Base-by-base conservation (phyloP, 2,329 filamentous ascomycete genomes). In the Trichoderma lentiforme region DNA sequence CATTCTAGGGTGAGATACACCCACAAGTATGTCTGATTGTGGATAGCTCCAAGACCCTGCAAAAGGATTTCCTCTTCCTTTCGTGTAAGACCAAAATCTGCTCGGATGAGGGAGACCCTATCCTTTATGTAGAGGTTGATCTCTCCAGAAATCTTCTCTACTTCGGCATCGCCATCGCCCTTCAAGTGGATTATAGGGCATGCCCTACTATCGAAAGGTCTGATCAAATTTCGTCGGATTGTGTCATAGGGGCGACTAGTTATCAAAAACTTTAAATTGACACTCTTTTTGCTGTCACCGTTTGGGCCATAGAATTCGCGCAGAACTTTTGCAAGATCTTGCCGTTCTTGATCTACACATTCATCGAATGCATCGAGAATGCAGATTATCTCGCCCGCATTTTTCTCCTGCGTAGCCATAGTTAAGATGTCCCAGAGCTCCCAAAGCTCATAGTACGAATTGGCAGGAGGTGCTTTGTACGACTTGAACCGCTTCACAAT, bases 361-460 rank as follows among this genome's bases (percentile, higher is more conserved):
- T 81, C 79, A 76, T 85, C 83, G 3, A 84, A 67, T 5, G 81
- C 82, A 75, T 85, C 83, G 1, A 84, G 62, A 30, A 84, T 70
- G 67, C 79, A 83, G 24, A 83, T 65, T 12, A 82, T 74, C 47
- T 80, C 75, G 1, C 74, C 74, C 0, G 67, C 70, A 77, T 24
- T 18, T 18, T 0, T 9, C 1, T 53, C 26, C 4, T 15, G 39
- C 1, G 62, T 1, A 3, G n/a, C 18, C 62, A 34, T 65, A 1
- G n/a, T 24, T 11, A 65, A 32, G 4, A 65, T 32, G 4, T 51
- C 39, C 62, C 62, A 65, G 6, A 65, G 62, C n/a, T 53, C 39
- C 43, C 28, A 65, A 81, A 79, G 0, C 2, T 24, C 62, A 8
- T 51, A 65, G 11, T 65, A 32, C 2, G 60, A 39, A 30, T 30